Evolutionary conservation across 495 filamentous ascomycete genomes (phyloP).

Genomic region (Cercophora scortea): DNA sequence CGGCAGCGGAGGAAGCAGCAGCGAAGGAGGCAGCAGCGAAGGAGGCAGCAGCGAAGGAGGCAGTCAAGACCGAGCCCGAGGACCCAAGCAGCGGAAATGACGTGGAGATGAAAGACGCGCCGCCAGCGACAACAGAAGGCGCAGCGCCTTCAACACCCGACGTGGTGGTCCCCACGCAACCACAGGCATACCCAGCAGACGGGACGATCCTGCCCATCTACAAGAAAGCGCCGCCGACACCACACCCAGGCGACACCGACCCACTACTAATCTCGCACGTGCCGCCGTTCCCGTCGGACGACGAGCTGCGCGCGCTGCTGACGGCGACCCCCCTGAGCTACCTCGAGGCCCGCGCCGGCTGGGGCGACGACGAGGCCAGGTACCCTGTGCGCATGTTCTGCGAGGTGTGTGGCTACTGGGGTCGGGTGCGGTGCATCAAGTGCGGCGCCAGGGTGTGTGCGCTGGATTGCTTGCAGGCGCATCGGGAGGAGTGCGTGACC

Average conservation of each 20-base stretch:
- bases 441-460: slow-evolving; percentile 77
- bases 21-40: slow-evolving; percentile 13
- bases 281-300: slow-evolving; percentile 56
- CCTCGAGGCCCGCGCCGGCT: slow-evolving; percentile 59
- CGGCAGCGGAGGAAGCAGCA: slow-evolving; percentile 12
- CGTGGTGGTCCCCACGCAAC: slow-evolving; percentile 1
- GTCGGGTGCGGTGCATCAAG: slow-evolving; percentile 72
- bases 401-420: slow-evolving; percentile 91
- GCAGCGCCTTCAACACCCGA: neutral
- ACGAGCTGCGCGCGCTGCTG: slow-evolving; percentile 60
- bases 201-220: slow-evolving; percentile 25
- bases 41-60: slow-evolving; percentile 12
- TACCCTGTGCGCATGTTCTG: slow-evolving; percentile 69
- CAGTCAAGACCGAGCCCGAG: slow-evolving; percentile 16
- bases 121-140: neutral
- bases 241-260: slow-evolving; percentile 48
- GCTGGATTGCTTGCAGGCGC: slow-evolving; percentile 68
- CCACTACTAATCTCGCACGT: slow-evolving; percentile 55
- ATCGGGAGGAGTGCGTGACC: slow-evolving; percentile 63
- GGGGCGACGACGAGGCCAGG: slow-evolving; percentile 23
- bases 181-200: slow-evolving; percentile 20
- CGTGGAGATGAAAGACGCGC: slow-evolving; percentile 29
- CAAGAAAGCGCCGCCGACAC: slow-evolving; percentile 18
- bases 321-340: slow-evolving; percentile 71
- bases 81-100: slow-evolving; percentile 23